phyloP scores from a whole-genome alignment of 2,329 filamentous ascomycete genomes.

The Eurotiales sp. region DNA sequence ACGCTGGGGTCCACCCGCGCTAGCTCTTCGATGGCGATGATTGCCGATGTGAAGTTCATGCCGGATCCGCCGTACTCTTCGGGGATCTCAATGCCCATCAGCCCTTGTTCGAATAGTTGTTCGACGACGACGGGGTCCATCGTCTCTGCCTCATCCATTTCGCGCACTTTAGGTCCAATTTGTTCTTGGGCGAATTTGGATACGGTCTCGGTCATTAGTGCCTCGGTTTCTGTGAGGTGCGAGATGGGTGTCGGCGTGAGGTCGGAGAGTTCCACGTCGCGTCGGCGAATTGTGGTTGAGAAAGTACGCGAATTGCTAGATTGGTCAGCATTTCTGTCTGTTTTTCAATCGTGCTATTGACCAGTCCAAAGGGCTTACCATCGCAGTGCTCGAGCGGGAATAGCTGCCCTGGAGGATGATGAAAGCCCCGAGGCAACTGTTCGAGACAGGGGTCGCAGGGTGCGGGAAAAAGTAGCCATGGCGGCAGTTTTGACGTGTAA shows the following conservation, averaged over 20 bases:
- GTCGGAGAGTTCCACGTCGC: conserved; percentile 63
- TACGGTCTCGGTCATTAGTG: conserved; percentile 84
- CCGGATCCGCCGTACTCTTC: conserved; percentile 95
- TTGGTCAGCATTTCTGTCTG: background rate
- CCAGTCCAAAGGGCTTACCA: too few relatives aligned
- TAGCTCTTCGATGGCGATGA: conserved; percentile 95
- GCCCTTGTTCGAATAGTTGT: conserved; percentile 91
- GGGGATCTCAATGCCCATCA: conserved; percentile 97
- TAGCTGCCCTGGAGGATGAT: conserved; percentile 35
- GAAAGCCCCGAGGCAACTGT: conserved; percentile 37
- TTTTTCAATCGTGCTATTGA: too few relatives aligned
- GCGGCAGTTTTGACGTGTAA: conserved; percentile 15
- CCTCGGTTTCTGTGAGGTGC: conserved; percentile 84
- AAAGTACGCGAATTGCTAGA: conserved; percentile 49
- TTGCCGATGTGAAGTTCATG: conserved; percentile 98
- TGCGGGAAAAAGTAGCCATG: conserved; percentile 50
- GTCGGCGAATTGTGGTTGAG: conserved; percentile 57
- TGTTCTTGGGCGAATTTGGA: conserved; percentile 86
- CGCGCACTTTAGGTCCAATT: conserved; percentile 84
- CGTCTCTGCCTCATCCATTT: conserved; percentile 94
- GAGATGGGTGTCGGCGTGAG: conserved; percentile 89
- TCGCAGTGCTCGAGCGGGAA: conserved; percentile 37
- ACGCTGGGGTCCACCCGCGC: conserved; percentile 92
- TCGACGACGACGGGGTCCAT: conserved; percentile 90
- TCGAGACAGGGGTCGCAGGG: conserved; percentile 44